Base-by-base conservation (phyloP, 106 monocot genomes). In the Cymbidium sinense region DNA sequence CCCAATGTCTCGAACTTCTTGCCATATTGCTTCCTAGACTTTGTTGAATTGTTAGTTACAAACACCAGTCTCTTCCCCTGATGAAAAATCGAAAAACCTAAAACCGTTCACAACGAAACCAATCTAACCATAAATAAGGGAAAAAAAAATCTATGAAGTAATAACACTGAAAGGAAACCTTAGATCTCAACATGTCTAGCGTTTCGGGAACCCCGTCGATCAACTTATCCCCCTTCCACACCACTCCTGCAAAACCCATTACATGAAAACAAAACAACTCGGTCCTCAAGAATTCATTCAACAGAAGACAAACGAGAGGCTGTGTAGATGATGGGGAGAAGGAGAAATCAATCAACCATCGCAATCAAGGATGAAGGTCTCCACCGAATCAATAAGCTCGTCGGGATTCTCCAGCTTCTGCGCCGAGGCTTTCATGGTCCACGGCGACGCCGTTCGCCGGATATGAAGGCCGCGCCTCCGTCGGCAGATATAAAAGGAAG, bases 331-430 rank as follows among this genome's bases (percentile, higher is more conserved):
- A 39, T 2, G 71, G 30, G n/a, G 7, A 4, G 71, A 35, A 72
- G 5, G 7, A 72, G n/a, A 72, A 35, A 35, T 34, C 25, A 35
- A 35, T 34, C 25, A 23, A 93, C 96, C 94, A 50, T 98, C 91
- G 76, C 98, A 98, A 74, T 98, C 94, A 77, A 98, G 91, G 78
- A 98, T 87, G 85, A 98, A 98, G 25, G 98, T 98, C 78, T 98
- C 92, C 3, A 98, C 98, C 8, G 94, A 94, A 61, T 90, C 94
- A 77, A 94, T 89, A 67, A 98, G 94, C 76, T 89, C 92, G 29
- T 88, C 86, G 2, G 82, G 84, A 61, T 86, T 86, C 79, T 84
- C 84, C 61, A 98, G 89, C 76, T 51, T 87, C 79, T 73, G 74
- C 2, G 94, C 82, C 5, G 83, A 51, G 1, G 83, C 85, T 11